Conservation (phyloP, 163 green algal species). For the Botryococcus braunii region DNA sequence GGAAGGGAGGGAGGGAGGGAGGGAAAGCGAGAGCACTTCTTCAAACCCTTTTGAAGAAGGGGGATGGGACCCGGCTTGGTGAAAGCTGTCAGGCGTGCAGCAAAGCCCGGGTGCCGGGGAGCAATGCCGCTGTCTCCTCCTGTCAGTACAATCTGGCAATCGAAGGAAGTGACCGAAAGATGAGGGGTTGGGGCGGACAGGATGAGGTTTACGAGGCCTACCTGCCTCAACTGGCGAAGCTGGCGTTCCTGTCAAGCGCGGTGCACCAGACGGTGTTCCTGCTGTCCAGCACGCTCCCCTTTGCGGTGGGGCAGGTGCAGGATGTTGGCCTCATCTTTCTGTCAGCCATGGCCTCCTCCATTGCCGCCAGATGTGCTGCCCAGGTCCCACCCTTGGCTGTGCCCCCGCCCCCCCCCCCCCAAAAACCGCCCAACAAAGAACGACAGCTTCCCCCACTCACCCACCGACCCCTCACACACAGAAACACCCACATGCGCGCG, state of each 20-base stretch:
- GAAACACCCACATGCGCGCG: too few relatives aligned
- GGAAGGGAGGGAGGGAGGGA: too few relatives aligned
- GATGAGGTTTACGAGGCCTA: constrained; percentile 44
- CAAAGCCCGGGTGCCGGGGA: background rate
- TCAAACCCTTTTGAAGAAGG: too few relatives aligned
- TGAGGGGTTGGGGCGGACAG: constrained; percentile 17
- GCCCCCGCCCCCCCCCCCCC: too few relatives aligned
- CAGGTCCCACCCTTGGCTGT: background rate
- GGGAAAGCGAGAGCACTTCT: too few relatives aligned
- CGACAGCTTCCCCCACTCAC: too few relatives aligned
- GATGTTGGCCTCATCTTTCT: constrained; percentile 83
- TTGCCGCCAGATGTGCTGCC: constrained; percentile 31
- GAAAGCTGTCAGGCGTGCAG: too few relatives aligned
- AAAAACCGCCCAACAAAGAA: too few relatives aligned
- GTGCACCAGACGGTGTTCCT: constrained; percentile 69
- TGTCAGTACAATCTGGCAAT: background rate
- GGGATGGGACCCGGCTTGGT: too few relatives aligned
- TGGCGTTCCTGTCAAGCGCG: constrained; percentile 65
- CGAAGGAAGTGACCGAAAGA: background rate
- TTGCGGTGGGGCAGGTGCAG: constrained; percentile 66
- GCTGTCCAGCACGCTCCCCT: constrained; percentile 49
- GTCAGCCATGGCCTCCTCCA: constrained; percentile 63
- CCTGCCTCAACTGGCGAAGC: constrained; percentile 59
- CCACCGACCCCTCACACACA: too few relatives aligned
- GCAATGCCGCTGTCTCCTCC: background rate